Evolutionary conservation across 1,284 basidiomycete genomes (phyloP).

Genomic region (Trichosporon sp.): DNA sequence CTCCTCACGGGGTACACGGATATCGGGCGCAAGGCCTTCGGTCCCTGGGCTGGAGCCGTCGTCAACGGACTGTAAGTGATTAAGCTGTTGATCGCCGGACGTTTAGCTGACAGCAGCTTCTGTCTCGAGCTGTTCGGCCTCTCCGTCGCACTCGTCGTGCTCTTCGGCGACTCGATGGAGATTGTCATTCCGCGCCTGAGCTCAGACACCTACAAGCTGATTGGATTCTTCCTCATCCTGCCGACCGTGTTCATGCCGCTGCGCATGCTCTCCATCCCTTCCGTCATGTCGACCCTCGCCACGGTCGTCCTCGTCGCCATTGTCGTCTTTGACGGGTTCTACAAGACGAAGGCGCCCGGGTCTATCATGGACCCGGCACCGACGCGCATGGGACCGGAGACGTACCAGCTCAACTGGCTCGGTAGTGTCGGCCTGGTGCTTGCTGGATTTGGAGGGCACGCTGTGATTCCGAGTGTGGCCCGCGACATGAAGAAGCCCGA

Average conservation of each 20-base stretch:
- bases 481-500: constrained; percentile 85
- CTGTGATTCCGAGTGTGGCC: constrained; percentile 85
- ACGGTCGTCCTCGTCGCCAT: constrained; percentile 76
- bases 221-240: constrained; percentile 73
- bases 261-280: constrained; percentile 79
- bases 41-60: constrained; percentile 63
- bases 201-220: constrained; percentile 71
- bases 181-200: constrained; percentile 70
- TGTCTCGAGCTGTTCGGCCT: constrained; percentile 78
- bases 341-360: constrained; percentile 76
- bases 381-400: constrained; percentile 67
- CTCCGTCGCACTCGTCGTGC: constrained; percentile 73
- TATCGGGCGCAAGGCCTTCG: constrained; percentile 84
- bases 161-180: constrained; percentile 82
- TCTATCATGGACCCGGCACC: constrained; percentile 74
- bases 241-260: constrained; percentile 84
- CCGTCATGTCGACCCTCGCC: constrained; percentile 78
- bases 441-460: constrained; percentile 96
- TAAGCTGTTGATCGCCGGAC: too few species aligned
- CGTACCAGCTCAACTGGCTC: constrained; percentile 59
- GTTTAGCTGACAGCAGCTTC: constrained; percentile 59
- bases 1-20: constrained; percentile 80
- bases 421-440: constrained; percentile 80
- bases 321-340: constrained; percentile 79
- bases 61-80: constrained; percentile 50